Evolutionary conservation across 1,284 basidiomycete genomes (phyloP), one percentile per base, ranked within the genome.

Genomic region (Cerioporus squamosus): DNA sequence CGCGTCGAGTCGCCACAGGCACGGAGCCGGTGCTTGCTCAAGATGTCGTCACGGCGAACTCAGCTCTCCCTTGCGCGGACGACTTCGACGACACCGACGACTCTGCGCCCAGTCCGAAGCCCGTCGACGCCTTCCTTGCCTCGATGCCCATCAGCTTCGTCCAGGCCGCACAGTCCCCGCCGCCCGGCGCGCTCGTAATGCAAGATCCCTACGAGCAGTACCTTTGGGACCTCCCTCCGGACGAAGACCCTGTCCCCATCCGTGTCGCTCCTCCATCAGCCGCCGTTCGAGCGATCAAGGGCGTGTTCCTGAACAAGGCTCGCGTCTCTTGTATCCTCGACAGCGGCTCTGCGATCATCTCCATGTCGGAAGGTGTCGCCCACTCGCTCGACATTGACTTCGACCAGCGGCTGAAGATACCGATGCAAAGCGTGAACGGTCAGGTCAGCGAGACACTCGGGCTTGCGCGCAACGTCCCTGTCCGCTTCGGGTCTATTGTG

Each of bases 351-450:
- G 51, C 65, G 23, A 68, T 72, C 29, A 52, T 71, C 3, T 60
- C 66, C 1, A 68, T 70, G 59, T 70, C 67, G 1, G 64, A 70
- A 26, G 62, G 51, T 9, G 57, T 70, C 10, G 59, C 58, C 26
- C 38, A 61, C 18, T 22, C 24, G 0, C 58, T 67, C n/a, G 62
- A 59, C 14, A 38, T 72, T 20, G 31, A 52, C 6, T 71, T 62
- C 54, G 60, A 71, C 48, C 70, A 66, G 3, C 45, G 23, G 10
- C 24, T 68, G 20, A n/a, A 33, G 9, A 44, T 68, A 1, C 12
- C 59, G 3, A 68, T 72, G 67, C 64, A 69, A 53, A 64, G 59
- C 18, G 70, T 68, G 18, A 74, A 73, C 45, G 60, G 68, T 6
- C 53, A 51, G 0, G 38, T 68, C 20, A 61, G 70, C 51, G 40